Base-by-base conservation (phyloP, 441 rosid genomes). In the Flueggea neowawraea region DNA sequence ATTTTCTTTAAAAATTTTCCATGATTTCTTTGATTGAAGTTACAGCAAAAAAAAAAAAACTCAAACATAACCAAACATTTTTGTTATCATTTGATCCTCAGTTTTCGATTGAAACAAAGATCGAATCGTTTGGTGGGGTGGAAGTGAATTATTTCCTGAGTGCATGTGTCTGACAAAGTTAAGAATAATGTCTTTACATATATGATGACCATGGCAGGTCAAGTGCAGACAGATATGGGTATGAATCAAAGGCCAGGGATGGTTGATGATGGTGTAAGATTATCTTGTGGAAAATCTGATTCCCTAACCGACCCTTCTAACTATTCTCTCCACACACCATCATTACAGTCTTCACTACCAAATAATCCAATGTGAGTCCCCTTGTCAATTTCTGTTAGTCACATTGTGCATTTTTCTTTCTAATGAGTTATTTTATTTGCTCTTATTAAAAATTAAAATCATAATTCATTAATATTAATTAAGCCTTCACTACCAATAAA, bases 201-300 rank as follows among this genome's bases (percentile, higher is more conserved):
- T 61, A 58, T 76, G 61, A 65, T 77, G 60, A 63, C 75, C 58
- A 60, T 74, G 77, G 64, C 82, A 83, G 91, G 84, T 72, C 83
- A 68, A 79, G 88, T 77, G 49, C 80, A 57, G 74, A 60, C 74
- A 64, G 79, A 75, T 52, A 61, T 62, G 68, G 73, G 71, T 61
- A 68, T 71, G 66, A 77, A 72, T 65, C 83, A 80, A 66, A 68
- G 72, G 58, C 55, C 71, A 68, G 72, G 55, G 13, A 44, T 51
- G 32, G 56, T 60, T 9, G 61, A 54, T 61, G 77, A 66, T 65
- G 67, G 57, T 10, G 72, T 71, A 55, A 62, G 73, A 50, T 55
- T 58, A 49, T 71, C 70, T 33, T 44, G 66, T 36, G 77, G 65
- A 72, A 76, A 76, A 59, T 48, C 80, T 67, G 75, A 75, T 61